phyloP scores from a whole-genome alignment of 352 stramenopile genomes.

The Phytophthora boehmeriae region DNA sequence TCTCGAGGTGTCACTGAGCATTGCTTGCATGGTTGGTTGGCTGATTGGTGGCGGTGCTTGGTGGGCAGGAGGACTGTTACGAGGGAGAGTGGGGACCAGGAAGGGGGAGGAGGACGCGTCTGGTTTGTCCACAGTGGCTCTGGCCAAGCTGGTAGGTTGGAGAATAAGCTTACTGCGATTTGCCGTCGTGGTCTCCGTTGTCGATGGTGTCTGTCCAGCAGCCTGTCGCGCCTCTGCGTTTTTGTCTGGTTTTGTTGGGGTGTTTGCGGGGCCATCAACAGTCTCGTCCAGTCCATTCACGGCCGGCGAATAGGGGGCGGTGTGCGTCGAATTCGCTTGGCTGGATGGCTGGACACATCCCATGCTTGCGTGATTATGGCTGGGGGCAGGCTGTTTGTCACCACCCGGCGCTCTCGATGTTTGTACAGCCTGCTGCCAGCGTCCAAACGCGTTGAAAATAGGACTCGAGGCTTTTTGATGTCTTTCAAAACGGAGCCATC shows the following conservation, averaged over 20 bases:
- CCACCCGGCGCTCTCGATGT: background rate
- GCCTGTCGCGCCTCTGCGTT: constrained; percentile 23
- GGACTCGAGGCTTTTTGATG: background rate
- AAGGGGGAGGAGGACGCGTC: constrained; percentile 8
- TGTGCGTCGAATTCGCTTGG: constrained; percentile 24
- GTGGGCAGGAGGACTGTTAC: background rate
- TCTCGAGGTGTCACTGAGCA: constrained; percentile 34
- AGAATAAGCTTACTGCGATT: constrained; percentile 27
- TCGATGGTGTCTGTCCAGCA: background rate
- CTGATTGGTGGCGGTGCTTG: background rate
- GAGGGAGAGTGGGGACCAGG: constrained; percentile 1
- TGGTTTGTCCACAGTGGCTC: constrained; percentile 39
- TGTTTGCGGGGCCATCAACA: constrained; percentile 31
- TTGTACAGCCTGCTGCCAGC: constrained; percentile 17
- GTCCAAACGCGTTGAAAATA: constrained; percentile 3
- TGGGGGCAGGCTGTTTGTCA: constrained; percentile 41
- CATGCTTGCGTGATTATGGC: constrained; percentile 39
- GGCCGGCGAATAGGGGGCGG: constrained; percentile 19
- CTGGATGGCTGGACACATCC: constrained; percentile 31
- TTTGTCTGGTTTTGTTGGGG: constrained; percentile 13
- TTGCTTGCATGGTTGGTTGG: constrained; percentile 37
- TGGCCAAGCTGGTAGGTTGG: constrained; percentile 38
- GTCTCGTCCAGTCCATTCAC: constrained; percentile 38
- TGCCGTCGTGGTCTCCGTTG: constrained; percentile 18
- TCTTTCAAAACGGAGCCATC: no score